Conservation (phyloP, 2,329 filamentous ascomycete species). For the Penicillium sp. region DNA sequence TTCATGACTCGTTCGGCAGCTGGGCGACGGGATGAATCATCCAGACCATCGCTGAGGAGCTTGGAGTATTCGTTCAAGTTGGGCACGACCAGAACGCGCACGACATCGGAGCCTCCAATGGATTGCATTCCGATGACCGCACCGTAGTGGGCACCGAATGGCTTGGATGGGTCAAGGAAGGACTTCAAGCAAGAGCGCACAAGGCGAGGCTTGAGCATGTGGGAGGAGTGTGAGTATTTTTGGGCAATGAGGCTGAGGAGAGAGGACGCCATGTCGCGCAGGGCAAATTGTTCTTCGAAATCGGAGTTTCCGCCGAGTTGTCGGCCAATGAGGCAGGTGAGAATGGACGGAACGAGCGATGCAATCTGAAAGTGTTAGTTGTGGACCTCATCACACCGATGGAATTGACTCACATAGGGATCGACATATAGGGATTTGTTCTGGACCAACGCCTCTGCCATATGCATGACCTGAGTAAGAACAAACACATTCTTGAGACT, state of each 20-base stretch:
- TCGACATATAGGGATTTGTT: constrained; percentile 79
- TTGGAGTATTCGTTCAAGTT: constrained; percentile 66
- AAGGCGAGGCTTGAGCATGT: constrained; percentile 81
- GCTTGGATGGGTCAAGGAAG: constrained; percentile 83
- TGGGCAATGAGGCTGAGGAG: constrained; percentile 76
- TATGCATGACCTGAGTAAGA: constrained; percentile 87
- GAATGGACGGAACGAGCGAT: constrained; percentile 76
- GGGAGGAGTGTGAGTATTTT: constrained; percentile 79
- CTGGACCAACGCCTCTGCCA: constrained; percentile 78
- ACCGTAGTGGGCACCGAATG: constrained; percentile 83
- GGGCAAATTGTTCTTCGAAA: constrained; percentile 66
- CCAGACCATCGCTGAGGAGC: constrained; percentile 58
- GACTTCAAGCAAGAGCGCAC: constrained; percentile 91
- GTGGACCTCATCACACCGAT: background rate
- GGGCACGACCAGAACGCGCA: constrained; percentile 65
- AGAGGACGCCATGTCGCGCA: constrained; percentile 81
- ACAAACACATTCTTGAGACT: constrained; percentile 87
- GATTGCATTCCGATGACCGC: constrained; percentile 77
- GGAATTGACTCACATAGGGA: constrained; percentile 55
- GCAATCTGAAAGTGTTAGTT: constrained; percentile 50
- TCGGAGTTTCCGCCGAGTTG: constrained; percentile 66
- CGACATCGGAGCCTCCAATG: constrained; percentile 69
- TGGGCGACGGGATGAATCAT: constrained; percentile 52
- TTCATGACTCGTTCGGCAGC: constrained; percentile 63
- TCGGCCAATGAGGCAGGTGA: constrained; percentile 87